Percentiles rank a stretch among this genome's conserved stretches.
These are phyloP conservation scores for Cubamyces lactineus DNA, from an alignment of 768 basidiomycete species.

Conservation along the genomic window DNA sequence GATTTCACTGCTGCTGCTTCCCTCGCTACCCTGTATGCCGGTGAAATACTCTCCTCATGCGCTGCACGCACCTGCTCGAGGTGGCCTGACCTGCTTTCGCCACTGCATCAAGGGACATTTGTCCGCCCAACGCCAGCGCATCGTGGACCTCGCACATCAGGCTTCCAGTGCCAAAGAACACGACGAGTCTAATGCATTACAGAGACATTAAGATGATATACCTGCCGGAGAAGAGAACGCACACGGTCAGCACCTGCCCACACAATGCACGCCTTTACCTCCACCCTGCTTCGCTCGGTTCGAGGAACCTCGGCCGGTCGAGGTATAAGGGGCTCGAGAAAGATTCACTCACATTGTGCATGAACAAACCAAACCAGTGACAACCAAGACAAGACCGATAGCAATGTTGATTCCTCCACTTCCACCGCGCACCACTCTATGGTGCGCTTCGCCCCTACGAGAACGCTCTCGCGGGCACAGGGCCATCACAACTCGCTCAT, in stretches of 20 bases:
- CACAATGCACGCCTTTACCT: too few relatives aligned
- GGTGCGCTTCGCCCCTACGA: neutral
- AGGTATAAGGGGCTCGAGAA: neutral
- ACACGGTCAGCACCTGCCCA: neutral
- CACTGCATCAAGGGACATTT: too few relatives aligned
- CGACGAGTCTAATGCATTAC: neutral
- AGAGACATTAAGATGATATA: neutral
- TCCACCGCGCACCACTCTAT: neutral
- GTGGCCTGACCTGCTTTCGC: too few relatives aligned
- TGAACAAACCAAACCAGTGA: neutral
- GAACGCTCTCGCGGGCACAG: neutral
- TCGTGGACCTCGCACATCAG: too few relatives aligned
- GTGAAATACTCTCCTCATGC: too few relatives aligned
- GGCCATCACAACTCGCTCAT: neutral
- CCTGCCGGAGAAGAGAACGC: neutral
- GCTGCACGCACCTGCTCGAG: too few relatives aligned
- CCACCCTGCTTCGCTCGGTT: too few relatives aligned
- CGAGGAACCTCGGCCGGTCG: neutral
- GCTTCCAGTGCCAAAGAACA: too few relatives aligned
- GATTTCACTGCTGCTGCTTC: too few relatives aligned
- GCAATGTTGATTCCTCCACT: neutral
- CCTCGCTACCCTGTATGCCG: too few relatives aligned
- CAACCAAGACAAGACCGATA: neutral
- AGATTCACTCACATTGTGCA: neutral
- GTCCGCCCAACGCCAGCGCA: too few relatives aligned